Evolutionary conservation across 306 rosid species (phyloP), one percentile per base, ranked within the genome.

Genomic region (Glycine soja): DNA sequence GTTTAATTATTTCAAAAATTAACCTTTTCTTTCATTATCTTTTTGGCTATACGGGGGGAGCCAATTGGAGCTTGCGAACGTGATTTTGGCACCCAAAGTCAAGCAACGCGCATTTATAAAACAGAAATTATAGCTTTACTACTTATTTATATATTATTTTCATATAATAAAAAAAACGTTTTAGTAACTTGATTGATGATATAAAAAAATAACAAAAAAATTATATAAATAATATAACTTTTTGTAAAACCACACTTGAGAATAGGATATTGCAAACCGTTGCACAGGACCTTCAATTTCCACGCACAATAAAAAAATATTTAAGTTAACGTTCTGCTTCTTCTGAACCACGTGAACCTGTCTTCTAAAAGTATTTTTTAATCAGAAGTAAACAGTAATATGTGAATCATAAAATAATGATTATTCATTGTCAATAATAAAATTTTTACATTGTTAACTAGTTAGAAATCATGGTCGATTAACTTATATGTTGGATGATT

Each of bases 281-380:
- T 24, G 30, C 30, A 24, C 30, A 24, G 30, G 30, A 24, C 30
- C 30, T 24, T 24, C 30, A 24, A 24, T 24, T 24, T 24, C 30
- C 30, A 24, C 30, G 2, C 30, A 24, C 30, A 24, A 24, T 24
- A 24, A 24, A 24, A 24, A 24, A 24, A 24, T 24, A 24, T 24
- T 45, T 36, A 40, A 62, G 19, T 30, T 56, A 45, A 30, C 59
- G 66, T 30, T 47, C 40, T 9, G 4, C 7, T 72, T 51, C 30
- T 24, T 51, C 18, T 18, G 48, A 34, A 74, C 73, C 91, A 83
- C 88, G 88, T 88, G 91, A 75, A 81, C 83, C 32, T 83, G 91
- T 83, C 83, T 83, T 81, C 57, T 57, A 3, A 50, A 54, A 64
- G 59, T 67, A 46, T 3, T 3, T 53, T 47, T 42, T 48, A 24